A percentile compares a stretch with the other conserved stretches of the same genome.
Evolutionary conservation across 2,329 filamentous ascomycete genomes (phyloP).

Genomic region (Bipolaris sorokiniana): DNA sequence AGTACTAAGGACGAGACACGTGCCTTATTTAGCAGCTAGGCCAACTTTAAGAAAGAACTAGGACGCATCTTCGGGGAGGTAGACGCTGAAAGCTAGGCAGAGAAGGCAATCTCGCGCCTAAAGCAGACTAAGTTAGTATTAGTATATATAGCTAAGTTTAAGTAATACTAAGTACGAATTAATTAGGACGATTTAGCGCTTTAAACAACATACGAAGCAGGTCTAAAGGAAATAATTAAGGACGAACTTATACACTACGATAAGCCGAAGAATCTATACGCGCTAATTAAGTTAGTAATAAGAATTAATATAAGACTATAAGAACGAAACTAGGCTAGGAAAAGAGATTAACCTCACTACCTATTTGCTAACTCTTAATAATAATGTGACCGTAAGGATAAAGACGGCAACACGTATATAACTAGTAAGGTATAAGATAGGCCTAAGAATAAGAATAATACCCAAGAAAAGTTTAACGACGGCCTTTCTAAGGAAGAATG

Average conservation of each 20-base stretch:
- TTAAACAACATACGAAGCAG: not conserved
- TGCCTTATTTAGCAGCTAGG: not conserved
- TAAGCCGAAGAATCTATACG: not conserved
- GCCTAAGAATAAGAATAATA: not conserved
- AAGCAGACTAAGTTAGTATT: no score
- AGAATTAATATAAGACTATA: not conserved
- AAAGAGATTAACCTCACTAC: no score
- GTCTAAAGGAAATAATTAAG: not conserved
- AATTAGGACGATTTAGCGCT: no score
- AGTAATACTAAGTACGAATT: no score
- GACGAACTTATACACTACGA: not conserved
- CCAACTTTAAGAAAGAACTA: not conserved
- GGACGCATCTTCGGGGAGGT: not conserved
- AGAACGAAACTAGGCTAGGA: not conserved
- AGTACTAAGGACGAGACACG: not conserved
- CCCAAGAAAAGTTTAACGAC: not conserved
- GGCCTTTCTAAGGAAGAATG: slow-evolving; percentile 2
- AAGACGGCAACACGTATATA: not conserved
- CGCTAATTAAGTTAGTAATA: not conserved
- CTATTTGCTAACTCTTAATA: no score
- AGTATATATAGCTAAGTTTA: no score
- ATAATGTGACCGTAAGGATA: not conserved
- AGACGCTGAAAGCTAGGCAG: not conserved
- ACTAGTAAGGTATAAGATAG: not conserved
- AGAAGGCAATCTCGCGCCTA: not conserved